Percentiles rank a stretch among this genome's conserved stretches.
Evolutionary conservation across 345 rosid species (phyloP).

Genomic region (Lepidium didymum): DNA sequence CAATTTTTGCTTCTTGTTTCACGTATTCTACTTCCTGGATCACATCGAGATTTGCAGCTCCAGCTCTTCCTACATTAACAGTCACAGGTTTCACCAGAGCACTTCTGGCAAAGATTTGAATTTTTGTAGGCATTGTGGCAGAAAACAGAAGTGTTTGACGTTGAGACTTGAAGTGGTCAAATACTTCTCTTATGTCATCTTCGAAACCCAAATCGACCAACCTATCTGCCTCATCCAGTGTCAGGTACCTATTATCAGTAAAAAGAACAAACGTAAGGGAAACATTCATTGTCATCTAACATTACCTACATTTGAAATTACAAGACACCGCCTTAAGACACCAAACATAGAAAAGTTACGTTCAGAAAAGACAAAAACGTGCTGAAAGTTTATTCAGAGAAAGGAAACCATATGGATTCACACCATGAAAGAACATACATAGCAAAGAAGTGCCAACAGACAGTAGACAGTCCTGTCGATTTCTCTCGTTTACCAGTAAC

Average conservation of each 20-base stretch:
- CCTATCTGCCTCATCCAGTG: slow-evolving; percentile 93
- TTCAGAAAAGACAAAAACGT: not conserved
- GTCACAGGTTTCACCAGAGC: slow-evolving; percentile 83
- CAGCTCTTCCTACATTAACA: slow-evolving; percentile 90
- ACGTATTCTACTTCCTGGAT: slow-evolving; percentile 96
- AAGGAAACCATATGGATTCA: not conserved
- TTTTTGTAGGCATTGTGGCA: slow-evolving; percentile 94
- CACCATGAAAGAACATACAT: not conserved
- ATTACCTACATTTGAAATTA: not conserved
- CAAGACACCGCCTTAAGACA: slow-evolving; percentile 2
- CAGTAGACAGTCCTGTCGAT: not conserved
- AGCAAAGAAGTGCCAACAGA: not conserved
- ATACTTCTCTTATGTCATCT: slow-evolving; percentile 95
- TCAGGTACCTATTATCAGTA: slow-evolving; percentile 59
- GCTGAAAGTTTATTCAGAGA: not conserved
- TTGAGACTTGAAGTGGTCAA: slow-evolving; percentile 88
- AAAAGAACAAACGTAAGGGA: slow-evolving; percentile 6
- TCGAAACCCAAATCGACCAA: slow-evolving; percentile 95
- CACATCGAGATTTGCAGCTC: slow-evolving; percentile 96
- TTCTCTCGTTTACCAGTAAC: not conserved
- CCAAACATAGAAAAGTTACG: not conserved
- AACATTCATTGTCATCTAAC: slow-evolving; percentile 1
- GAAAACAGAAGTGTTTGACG: slow-evolving; percentile 88
- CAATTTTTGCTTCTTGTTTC: slow-evolving; percentile 92
- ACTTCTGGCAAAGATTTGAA: slow-evolving; percentile 84